These are phyloP conservation scores for Lepidium didymum DNA, from an alignment of 345 rosid species.

Conservation along the genomic window DNA sequence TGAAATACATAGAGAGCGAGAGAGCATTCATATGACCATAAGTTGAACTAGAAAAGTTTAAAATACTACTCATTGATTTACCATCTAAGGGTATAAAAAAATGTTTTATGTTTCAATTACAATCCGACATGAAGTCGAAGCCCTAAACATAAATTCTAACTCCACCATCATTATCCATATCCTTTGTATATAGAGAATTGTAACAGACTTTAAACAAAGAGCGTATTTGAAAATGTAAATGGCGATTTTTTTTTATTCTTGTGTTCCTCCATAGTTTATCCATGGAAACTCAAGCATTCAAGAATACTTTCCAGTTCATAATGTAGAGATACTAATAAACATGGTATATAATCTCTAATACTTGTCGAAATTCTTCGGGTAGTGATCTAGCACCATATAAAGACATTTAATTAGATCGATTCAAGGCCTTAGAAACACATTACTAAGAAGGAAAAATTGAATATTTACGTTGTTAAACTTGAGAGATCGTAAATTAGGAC, in stretches of 20 bases:
- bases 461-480: background rate
- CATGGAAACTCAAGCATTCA: background rate
- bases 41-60: too few species aligned
- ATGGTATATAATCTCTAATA: background rate
- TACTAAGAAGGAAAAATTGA: too few species aligned
- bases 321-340: too few species aligned
- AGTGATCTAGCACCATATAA: background rate
- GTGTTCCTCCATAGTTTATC: background rate
- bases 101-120: too few species aligned
- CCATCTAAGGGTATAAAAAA: too few species aligned
- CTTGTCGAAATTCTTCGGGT: background rate
- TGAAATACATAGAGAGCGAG: conserved; percentile 18
- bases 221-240: background rate
- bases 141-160: too few species aligned
- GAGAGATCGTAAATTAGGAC: background rate
- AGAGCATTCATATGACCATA: background rate
- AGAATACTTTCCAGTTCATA: background rate
- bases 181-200: background rate
- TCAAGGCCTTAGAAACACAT: too few species aligned
- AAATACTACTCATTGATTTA: too few species aligned
- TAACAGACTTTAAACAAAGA: background rate
- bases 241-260: background rate
- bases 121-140: too few species aligned
- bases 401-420: background rate
- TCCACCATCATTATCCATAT: background rate